Base-by-base conservation (phyloP, 495 filamentous ascomycete genomes). In the Pyrenula aspistea region DNA sequence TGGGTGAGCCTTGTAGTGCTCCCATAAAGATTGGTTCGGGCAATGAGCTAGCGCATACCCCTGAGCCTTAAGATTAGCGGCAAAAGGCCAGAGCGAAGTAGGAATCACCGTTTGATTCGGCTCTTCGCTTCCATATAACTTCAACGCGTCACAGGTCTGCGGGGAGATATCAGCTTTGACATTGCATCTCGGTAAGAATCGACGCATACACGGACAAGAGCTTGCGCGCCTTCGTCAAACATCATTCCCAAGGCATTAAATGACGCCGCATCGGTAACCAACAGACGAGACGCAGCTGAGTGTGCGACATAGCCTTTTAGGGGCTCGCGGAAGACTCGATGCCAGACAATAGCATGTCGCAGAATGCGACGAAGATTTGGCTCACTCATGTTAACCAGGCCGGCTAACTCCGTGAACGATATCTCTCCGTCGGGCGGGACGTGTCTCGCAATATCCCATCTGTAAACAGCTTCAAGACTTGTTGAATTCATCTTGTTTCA, bases 281-380 rank as follows among this genome's bases (percentile, higher is more conserved):
- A 67, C 12, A 73, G 59, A 23, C 65, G 65, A 1, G 74, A 78
- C 0, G 69, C 71, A 10, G 75, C 71, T 23, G 78, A 80, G 60
- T 84, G 81, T 8, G 71, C 70, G 55, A 84, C 75, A 25, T 71
- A 59, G 12, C 73, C 76, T 0, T 72, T 73, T 24, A 47, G 56
- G 0, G 77, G 73, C 55, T 83, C 80, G 22, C 64, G 60, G 67
- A 84, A 84, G 56, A 83, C 75, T 21, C 70, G 68, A 56, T 81
- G 63, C 19, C 56, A 54, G 55, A 72, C 77, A 63, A 83, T 81
- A 42, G 75, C 77, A 58, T 81, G 68, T 8, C 79, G 78, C 20
- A 83, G 61, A 21, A 81, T 57, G 22, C 81, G 77, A 24, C 74
- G 69, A 10, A 82, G 64, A 60, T 80, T 73, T 57, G 68, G 65